phyloP scores from a whole-genome alignment of 164 flowering plant species.

The Aristolochia contorta region DNA sequence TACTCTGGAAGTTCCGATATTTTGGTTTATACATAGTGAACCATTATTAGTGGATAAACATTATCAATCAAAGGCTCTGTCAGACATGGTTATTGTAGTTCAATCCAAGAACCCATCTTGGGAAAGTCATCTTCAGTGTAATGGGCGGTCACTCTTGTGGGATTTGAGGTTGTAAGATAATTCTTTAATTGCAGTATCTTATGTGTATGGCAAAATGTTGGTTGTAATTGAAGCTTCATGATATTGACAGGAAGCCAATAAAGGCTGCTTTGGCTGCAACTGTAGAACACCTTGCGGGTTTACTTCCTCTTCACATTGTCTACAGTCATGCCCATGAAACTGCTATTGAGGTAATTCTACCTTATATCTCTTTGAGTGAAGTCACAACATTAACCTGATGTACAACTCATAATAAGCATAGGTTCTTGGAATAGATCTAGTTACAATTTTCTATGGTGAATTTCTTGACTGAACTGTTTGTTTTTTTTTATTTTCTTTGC shows the following conservation, averaged over 20 bases:
- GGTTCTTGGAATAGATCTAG: no score
- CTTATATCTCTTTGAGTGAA: no score
- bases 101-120: constrained; percentile 82
- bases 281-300: constrained; percentile 90
- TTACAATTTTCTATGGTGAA: no score
- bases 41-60: constrained; percentile 88
- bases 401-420: no score
- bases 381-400: no score
- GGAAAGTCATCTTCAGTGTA: constrained; percentile 99
- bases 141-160: constrained; percentile 80
- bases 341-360: constrained; percentile 68
- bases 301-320: constrained; percentile 92
- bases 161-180: constrained; percentile 55
- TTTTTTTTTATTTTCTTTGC: no score
- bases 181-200: no score
- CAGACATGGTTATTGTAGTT: constrained; percentile 94
- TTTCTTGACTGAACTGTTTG: no score
- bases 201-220: no score
- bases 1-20: constrained; percentile 84
- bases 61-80: constrained; percentile 92
- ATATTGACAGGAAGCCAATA: constrained; percentile 61
- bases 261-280: constrained; percentile 94
- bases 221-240: no score
- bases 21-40: constrained; percentile 89
- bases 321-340: constrained; percentile 95